Evolutionary conservation across 108 stramenopile species (phyloP).

Genomic region (Pseudonitzschia multiseries): DNA sequence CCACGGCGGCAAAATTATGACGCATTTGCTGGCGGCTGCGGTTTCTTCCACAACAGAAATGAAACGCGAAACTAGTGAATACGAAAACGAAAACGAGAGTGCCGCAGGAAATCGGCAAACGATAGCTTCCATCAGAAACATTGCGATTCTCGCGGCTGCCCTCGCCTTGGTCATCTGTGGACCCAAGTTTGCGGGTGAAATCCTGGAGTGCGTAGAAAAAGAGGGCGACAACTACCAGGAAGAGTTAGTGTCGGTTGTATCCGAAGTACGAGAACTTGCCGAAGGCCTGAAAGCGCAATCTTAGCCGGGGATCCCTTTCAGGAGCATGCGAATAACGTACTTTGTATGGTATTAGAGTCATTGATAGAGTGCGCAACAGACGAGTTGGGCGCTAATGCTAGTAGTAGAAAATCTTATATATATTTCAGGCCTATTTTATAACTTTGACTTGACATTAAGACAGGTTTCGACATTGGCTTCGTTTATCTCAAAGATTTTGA

Average conservation of each 20-base stretch:
- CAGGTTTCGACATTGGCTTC: no score
- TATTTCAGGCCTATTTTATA: no score
- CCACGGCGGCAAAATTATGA: conserved; percentile 69
- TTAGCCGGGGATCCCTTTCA: background rate
- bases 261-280: conserved; percentile 7
- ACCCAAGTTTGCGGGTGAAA: conserved; percentile 6
- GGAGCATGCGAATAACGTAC: no score
- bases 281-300: background rate
- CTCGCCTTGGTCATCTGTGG: conserved; percentile 49
- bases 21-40: conserved; percentile 39
- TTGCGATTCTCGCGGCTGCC: conserved; percentile 42
- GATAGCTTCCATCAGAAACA: conserved; percentile 17
- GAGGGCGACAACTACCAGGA: background rate
- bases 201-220: conserved; percentile 12
- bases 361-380: no score
- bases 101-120: background rate
- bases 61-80: background rate
- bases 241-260: conserved; percentile 9
- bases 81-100: conserved; percentile 4
- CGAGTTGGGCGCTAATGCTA: no score
- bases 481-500: no score
- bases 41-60: conserved; percentile 20
- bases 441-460: no score
- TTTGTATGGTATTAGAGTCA: no score
- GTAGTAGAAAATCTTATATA: no score